phyloP scores from a whole-genome alignment of 129 eudicot species.

The Escallonia herrerae region DNA sequence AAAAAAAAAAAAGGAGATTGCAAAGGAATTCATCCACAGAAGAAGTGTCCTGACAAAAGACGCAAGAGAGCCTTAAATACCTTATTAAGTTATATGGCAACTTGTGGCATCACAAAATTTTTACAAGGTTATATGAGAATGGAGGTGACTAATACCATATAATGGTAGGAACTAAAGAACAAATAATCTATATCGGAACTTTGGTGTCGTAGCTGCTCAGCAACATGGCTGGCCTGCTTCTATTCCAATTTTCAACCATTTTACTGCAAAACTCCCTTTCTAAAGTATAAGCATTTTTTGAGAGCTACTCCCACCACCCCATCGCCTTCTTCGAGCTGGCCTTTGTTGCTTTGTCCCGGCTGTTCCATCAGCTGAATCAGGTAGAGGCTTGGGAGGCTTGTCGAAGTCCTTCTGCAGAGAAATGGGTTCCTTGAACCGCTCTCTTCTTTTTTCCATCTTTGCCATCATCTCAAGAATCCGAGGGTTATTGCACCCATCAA shows the following conservation, averaged over 20 bases:
- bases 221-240: slow-evolving; percentile 4
- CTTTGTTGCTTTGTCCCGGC: slow-evolving; percentile 35
- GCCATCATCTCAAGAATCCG: slow-evolving; percentile 52
- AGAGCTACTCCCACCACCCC: slow-evolving; percentile 51
- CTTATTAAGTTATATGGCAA: no score
- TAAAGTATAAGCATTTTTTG: neutral
- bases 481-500: slow-evolving; percentile 29
- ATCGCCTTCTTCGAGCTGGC: slow-evolving; percentile 74
- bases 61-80: no score
- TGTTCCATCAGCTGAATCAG: slow-evolving; percentile 15
- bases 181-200: no score
- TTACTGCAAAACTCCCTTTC: neutral
- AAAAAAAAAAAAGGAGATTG: no score
- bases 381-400: slow-evolving; percentile 11
- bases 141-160: no score
- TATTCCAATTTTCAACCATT: slow-evolving; percentile 3
- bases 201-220: neutral
- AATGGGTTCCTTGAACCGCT: slow-evolving; percentile 62
- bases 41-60: no score
- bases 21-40: no score
- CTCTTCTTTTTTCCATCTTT: slow-evolving; percentile 83
- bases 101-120: no score
- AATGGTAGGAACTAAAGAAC: no score
- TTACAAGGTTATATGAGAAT: no score
- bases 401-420: slow-evolving; percentile 24